Evolutionary conservation across 371 early-diverging fungal genomes (phyloP).

Genomic region (Lichtheimia hyalospora): DNA sequence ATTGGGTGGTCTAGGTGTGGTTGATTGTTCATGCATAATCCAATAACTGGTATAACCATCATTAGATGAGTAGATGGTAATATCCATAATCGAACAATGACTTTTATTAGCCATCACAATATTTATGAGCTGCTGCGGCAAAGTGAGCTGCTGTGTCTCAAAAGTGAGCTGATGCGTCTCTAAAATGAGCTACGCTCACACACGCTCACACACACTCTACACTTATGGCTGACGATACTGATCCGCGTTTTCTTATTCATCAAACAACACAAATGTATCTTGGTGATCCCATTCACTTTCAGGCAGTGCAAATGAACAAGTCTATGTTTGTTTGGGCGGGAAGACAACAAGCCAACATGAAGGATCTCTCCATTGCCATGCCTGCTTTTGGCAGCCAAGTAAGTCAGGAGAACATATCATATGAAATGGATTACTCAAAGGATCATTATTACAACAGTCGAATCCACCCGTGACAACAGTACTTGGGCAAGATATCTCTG

Average conservation of each 20-base stretch:
- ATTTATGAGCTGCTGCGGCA: too few relatives aligned
- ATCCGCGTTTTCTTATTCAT: slow-evolving; percentile 34
- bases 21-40: too few relatives aligned
- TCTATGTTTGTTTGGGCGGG: slow-evolving; percentile 44
- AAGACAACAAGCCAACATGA: slow-evolving; percentile 28
- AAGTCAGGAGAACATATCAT: slow-evolving; percentile 2
- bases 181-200: too few relatives aligned
- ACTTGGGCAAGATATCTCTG: slow-evolving; percentile 43
- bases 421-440: neutral
- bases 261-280: slow-evolving; percentile 43
- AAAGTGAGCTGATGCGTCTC: too few relatives aligned
- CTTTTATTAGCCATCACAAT: too few relatives aligned
- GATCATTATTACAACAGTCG: slow-evolving; percentile 8
- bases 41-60: too few relatives aligned
- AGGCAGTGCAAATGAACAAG: slow-evolving; percentile 37
- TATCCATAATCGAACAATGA: too few relatives aligned
- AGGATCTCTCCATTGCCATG: slow-evolving; percentile 44
- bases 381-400: slow-evolving; percentile 34
- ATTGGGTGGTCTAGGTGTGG: too few relatives aligned
- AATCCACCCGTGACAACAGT: slow-evolving; percentile 46
- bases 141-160: too few relatives aligned
- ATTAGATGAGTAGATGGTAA: too few relatives aligned
- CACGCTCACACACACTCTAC: neutral
- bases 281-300: slow-evolving; percentile 41
- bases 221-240: slow-evolving; percentile 4